A percentile compares a stretch with the other conserved stretches of the same genome.
Evolutionary conservation across 2,329 filamentous ascomycete genomes (phyloP).

Genomic region (Fusarium floridanum): DNA sequence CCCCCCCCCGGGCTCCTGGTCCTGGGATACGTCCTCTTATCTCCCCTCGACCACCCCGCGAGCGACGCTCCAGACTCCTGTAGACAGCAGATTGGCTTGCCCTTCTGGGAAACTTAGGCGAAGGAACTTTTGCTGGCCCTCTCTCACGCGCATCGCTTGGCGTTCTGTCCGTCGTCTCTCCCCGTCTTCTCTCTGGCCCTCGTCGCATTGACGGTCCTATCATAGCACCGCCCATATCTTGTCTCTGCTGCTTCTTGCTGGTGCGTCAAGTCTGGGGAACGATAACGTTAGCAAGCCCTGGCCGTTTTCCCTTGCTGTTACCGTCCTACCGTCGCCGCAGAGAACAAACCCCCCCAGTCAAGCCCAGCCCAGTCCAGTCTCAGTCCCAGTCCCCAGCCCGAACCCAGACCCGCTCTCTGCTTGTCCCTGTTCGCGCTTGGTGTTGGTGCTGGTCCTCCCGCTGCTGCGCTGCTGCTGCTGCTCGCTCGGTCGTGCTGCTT

Average conservation of each 20-base stretch:
- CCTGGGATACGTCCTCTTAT: constrained; percentile 43
- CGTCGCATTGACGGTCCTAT: constrained; percentile 45
- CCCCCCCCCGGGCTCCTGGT: constrained; percentile 11
- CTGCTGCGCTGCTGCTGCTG: not conserved
- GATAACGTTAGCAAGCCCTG: constrained; percentile 50
- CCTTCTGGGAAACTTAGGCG: constrained; percentile 53
- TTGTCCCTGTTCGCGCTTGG: constrained; percentile 1
- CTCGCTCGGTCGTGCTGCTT: constrained; percentile 24
- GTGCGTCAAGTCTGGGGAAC: constrained; percentile 50
- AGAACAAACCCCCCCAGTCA: constrained; percentile 10
- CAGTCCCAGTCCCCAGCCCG: not conserved
- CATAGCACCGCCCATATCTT: constrained; percentile 46
- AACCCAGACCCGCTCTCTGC: not conserved
- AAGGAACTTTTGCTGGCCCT: constrained; percentile 58
- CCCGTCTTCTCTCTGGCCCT: constrained; percentile 38
- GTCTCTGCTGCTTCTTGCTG: constrained; percentile 29
- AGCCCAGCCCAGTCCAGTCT: not conserved
- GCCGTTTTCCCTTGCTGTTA: constrained; percentile 30
- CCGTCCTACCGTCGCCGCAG: constrained; percentile 29
- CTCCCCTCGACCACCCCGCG: constrained; percentile 44
- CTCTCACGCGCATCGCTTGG: constrained; percentile 53
- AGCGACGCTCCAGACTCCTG: constrained; percentile 42
- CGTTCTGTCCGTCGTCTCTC: constrained; percentile 42
- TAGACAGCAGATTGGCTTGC: constrained; percentile 52
- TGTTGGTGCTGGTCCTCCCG: not conserved